A percentile compares a stretch with the other conserved stretches of the same genome.
These are phyloP conservation scores for Trametes pubescens DNA, from an alignment of 1,284 basidiomycete species.

Conservation along the genomic window DNA sequence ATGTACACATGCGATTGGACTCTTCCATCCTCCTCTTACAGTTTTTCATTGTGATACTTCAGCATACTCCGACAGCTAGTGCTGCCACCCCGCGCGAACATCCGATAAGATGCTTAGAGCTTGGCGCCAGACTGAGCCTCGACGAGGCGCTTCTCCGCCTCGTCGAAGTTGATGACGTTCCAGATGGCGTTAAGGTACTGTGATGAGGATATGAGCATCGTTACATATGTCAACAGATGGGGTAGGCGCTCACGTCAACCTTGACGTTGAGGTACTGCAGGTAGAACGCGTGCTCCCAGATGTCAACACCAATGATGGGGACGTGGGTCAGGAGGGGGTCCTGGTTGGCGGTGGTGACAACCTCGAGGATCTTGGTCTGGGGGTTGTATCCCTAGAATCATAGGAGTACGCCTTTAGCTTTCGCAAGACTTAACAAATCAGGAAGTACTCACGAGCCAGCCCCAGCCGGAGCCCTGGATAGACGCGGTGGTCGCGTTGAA, in stretches of 20 bases:
- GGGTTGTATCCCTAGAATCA: conserved; percentile 70
- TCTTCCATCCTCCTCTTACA: conserved; percentile 26
- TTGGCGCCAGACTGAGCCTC: conserved; percentile 50
- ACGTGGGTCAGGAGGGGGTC: conserved; percentile 82
- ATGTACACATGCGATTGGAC: conserved; percentile 28
- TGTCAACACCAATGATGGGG: conserved; percentile 89
- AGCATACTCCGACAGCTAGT: neutral
- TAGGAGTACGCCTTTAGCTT: neutral
- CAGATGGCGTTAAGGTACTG: conserved; percentile 84
- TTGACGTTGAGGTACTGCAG: conserved; percentile 84
- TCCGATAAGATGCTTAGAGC: conserved; percentile 20
- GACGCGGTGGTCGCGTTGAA: conserved; percentile 85
- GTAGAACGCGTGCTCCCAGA: conserved; percentile 88
- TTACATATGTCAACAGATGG: neutral
- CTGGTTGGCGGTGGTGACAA: conserved; percentile 87
- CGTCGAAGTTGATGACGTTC: conserved; percentile 85
- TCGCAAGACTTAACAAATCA: conserved; percentile 2
- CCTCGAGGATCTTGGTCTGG: conserved; percentile 70
- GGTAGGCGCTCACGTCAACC: conserved; percentile 59
- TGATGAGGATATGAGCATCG: neutral
- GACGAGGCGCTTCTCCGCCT: conserved; percentile 73
- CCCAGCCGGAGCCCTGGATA: conserved; percentile 95
- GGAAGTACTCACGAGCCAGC: conserved; percentile 78
- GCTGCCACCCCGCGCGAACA: neutral
- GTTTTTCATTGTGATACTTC: conserved; percentile 10